Evolutionary conservation across 208 protist species (phyloP), one percentile per base, ranked within the genome.

Genomic region (Crithidia expoeki): DNA sequence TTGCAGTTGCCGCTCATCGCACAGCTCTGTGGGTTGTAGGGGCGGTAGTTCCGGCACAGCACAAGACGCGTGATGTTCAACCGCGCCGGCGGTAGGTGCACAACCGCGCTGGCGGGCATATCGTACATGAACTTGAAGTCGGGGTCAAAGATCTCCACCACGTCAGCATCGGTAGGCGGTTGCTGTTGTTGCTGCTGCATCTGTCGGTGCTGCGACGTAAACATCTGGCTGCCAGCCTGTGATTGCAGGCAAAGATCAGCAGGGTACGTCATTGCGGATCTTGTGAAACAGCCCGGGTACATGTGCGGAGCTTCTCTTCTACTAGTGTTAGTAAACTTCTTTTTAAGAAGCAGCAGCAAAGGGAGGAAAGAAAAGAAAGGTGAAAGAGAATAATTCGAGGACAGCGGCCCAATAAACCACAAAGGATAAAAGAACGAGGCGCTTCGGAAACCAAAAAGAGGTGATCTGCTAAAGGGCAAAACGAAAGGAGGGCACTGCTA

Each of bases 1-100:
- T 92, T 94, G 79, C 89, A 94, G 62, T 77, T 82, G 34, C 51
- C 61, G 17, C 79, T 77, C 89, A 90, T 88, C 44, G 63, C 53
- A 50, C 89, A 94, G 59, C 84, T 86, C 36, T 71, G 64, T 23
- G 80, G 73, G 55, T 90, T 74, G 49, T 69, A 49, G 14, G 70
- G 23, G 32, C 62, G 76, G 74, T 91, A 90, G 71, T 92, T 90
- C 65, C 88, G 88, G 76, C 88, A 94, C 55, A 85, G 62, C 56
- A 94, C 89, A n/a, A 94, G 78, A 16, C 89, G 89, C 7, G 89
- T 94, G 56, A 94, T 94, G 75, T 92, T 92, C 58, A 94, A 76
- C 44, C 83, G 85, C 14, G 83, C 59, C 0, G 85, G 85, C 2
- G 89, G 89, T n/a, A 83, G 64, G 69, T 93, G 87, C 51, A 76